Evolutionary conservation across 257 asterid species (phyloP).

Genomic region (Solanum paucissectum): DNA sequence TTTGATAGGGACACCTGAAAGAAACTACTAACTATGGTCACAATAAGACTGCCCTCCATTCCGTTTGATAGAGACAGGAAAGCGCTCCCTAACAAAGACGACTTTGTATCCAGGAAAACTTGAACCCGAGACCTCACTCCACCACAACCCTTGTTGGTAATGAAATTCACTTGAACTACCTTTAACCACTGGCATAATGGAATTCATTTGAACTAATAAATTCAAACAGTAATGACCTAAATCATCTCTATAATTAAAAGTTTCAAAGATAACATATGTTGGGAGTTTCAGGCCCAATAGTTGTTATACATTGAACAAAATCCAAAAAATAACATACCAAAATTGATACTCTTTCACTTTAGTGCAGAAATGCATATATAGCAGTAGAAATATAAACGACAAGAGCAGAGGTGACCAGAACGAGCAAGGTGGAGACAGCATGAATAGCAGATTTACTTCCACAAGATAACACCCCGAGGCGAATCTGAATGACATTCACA

Average conservation of each 20-base stretch:
- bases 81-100: too few species aligned
- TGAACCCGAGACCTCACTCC: not conserved
- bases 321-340: not conserved
- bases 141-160: too few species aligned
- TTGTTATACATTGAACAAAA: not conserved
- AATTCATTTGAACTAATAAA: not conserved
- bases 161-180: not conserved
- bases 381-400: constrained; percentile 75
- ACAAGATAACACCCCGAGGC: constrained; percentile 77
- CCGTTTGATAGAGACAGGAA: too few species aligned
- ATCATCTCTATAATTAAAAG: not conserved
- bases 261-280: not conserved
- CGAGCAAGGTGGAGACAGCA: constrained; percentile 44
- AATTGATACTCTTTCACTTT: not conserved
- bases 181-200: not conserved
- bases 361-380: constrained; percentile 48
- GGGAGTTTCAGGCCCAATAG: not conserved
- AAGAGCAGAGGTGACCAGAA: constrained; percentile 68
- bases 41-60: too few species aligned
- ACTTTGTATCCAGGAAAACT: too few species aligned
- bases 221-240: not conserved
- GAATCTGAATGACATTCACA: constrained; percentile 71
- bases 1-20: not conserved
- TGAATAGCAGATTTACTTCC: constrained; percentile 68
- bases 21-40: not conserved